phyloP scores from a whole-genome alignment of 73 alveolate species.

The Tetrahymena malaccensis region DNA sequence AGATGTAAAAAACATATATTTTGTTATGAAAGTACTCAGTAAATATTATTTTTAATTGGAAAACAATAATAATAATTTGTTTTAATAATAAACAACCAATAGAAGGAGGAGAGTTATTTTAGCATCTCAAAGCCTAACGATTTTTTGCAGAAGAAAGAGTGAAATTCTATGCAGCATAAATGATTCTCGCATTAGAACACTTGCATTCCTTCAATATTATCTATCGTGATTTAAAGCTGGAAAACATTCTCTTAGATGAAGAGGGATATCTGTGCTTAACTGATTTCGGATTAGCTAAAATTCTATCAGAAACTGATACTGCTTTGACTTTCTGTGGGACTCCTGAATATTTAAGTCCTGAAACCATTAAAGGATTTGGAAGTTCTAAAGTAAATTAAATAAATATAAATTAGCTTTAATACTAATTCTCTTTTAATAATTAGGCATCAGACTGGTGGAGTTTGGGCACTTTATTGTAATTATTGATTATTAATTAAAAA shows the following conservation, averaged over 20 bases:
- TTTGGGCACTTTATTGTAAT: neutral
- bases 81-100: constrained; percentile 19
- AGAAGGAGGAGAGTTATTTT: constrained; percentile 79
- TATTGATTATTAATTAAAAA: neutral
- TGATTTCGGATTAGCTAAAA: constrained; percentile 88
- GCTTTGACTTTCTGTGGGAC: constrained; percentile 70
- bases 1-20: neutral
- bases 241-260: constrained; percentile 79
- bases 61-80: neutral
- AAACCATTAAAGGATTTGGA: constrained; percentile 52
- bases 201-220: constrained; percentile 78
- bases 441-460: neutral
- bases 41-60: neutral
- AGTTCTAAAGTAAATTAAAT: neutral
- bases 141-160: constrained; percentile 72
- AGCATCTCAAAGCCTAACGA: constrained; percentile 60
- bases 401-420: neutral
- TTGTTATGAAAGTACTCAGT: constrained; percentile 6
- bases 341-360: constrained; percentile 79
- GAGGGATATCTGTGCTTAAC: constrained; percentile 87
- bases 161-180: constrained; percentile 78
- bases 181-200: constrained; percentile 68
- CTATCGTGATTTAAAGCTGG: constrained; percentile 90
- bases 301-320: constrained; percentile 29
- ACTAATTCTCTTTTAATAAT: neutral